Evolutionary conservation across 208 protist genomes (phyloP).

Genomic region (Leishmania braziliensis): DNA sequence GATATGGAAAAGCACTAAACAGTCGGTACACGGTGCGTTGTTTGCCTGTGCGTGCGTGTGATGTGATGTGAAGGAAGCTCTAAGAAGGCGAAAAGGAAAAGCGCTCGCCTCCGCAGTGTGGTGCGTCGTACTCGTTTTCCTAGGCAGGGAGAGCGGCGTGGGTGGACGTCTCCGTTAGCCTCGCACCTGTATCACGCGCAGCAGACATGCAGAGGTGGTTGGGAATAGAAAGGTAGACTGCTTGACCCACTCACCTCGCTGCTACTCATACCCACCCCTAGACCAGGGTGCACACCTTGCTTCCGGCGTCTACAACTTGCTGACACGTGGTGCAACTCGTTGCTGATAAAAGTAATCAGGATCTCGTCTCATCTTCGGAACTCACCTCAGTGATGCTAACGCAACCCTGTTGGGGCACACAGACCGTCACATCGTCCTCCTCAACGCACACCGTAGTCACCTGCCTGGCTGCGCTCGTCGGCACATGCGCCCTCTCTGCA

Average conservation of each 20-base stretch:
- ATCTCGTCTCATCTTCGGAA: constrained; percentile 6
- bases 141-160: background rate
- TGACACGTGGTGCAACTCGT: background rate
- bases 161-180: background rate
- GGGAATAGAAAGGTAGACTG: background rate
- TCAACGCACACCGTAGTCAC: background rate
- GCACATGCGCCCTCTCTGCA: background rate
- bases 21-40: background rate
- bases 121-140: background rate
- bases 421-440: background rate
- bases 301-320: background rate
- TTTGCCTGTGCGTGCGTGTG: background rate
- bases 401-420: background rate
- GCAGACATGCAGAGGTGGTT: background rate
- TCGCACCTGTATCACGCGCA: background rate
- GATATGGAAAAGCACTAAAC: background rate
- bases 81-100: background rate
- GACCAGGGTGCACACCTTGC: background rate
- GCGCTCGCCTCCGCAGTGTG: background rate
- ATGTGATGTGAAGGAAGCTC: background rate
- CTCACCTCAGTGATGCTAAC: constrained; percentile 12
- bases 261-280: background rate
- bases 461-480: background rate
- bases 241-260: background rate
- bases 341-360: background rate